Evolutionary conservation across 768 basidiomycete genomes (phyloP).

Genomic region (Pleurotus djamor): DNA sequence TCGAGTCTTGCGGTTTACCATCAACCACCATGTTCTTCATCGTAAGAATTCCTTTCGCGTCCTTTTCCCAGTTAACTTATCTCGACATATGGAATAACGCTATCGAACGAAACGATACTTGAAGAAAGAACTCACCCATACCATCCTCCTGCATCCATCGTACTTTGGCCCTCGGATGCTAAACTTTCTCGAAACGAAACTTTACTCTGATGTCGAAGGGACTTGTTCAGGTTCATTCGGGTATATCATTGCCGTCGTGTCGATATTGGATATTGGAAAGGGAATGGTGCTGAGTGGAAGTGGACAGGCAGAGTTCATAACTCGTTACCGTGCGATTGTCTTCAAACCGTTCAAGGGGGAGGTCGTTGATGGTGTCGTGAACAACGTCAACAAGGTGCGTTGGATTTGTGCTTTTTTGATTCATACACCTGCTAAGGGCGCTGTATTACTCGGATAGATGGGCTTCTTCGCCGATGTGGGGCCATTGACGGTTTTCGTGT

Average conservation of each 20-base stretch:
- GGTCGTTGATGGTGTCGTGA: constrained; percentile 95
- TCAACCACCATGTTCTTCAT: constrained; percentile 67
- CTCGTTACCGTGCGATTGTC: constrained; percentile 93
- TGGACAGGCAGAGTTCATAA: constrained; percentile 95
- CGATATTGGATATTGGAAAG: constrained; percentile 87
- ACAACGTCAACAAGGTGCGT: constrained; percentile 91
- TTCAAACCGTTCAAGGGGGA: constrained; percentile 99
- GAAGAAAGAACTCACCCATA: constrained; percentile 97
- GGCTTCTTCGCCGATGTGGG: constrained; percentile 98
- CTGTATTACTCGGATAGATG: constrained; percentile 60
- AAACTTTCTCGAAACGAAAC: constrained; percentile 88
- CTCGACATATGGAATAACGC: no score
- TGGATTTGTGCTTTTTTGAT: neutral
- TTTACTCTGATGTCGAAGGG: constrained; percentile 96
- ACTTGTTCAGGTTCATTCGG: constrained; percentile 96
- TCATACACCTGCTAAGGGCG: neutral
- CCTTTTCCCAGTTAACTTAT: neutral
- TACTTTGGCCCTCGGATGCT: constrained; percentile 98
- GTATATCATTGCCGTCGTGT: constrained; percentile 90
- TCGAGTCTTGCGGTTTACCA: neutral
- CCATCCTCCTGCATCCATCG: constrained; percentile 95
- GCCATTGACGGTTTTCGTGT: constrained; percentile 91
- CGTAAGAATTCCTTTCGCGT: constrained; percentile 35
- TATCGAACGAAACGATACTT: no score
- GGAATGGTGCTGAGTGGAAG: constrained; percentile 90